Evolutionary conservation across 1,284 basidiomycete genomes (phyloP), one percentile per base, ranked within the genome.

Genomic region (Cryptococcus deneoformans): DNA sequence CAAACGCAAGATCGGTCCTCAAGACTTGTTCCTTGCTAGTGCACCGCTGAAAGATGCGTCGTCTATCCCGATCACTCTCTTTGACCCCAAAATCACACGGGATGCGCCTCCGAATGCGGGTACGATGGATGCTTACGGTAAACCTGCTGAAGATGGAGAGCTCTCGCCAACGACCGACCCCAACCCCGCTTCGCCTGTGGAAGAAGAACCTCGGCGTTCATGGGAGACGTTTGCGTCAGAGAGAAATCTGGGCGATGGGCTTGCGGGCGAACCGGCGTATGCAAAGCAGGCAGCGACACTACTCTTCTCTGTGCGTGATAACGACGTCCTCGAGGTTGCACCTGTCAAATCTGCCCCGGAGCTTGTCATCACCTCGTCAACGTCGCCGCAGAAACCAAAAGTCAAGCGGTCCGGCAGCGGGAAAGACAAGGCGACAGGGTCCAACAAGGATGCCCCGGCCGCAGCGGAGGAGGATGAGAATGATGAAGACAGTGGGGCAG

Each of bases 221-320:
- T 72, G 70, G 70, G 57, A 61, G 42, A 54, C 67, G 24, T 64
- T 62, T 14, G 66, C 71, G 0, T 64, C 73, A 0, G 75, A 77
- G 54, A 63, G 73, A 24, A 62, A 64, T 56, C 57, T 77, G 1
- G 73, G 73, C 10, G 70, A 74, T 57, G 75, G 72, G 2, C 53
- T 69, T 1, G 71, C 65, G 1, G 73, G 73, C 5, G 71, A 75
- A 58, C 65, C 72, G 0, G 46, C 64, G 5, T 55, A 51, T 2
- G 68, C 65, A 2, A 64, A 59, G 35, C 72, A 72, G 52, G 35
- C 53, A 6, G 63, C 68, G 0, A 71, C 70, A 0, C 34, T 56
- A 1, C 58, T 75, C 12, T 74, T 60, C 54, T 56, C 62, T 2
- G 56, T 60, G 6, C 57, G 45, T 2, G 34, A 44, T 10, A 59